Evolutionary conservation across 176 grass and related monocot species (phyloP).

Genomic region (Chrysopogon serrulatus): DNA sequence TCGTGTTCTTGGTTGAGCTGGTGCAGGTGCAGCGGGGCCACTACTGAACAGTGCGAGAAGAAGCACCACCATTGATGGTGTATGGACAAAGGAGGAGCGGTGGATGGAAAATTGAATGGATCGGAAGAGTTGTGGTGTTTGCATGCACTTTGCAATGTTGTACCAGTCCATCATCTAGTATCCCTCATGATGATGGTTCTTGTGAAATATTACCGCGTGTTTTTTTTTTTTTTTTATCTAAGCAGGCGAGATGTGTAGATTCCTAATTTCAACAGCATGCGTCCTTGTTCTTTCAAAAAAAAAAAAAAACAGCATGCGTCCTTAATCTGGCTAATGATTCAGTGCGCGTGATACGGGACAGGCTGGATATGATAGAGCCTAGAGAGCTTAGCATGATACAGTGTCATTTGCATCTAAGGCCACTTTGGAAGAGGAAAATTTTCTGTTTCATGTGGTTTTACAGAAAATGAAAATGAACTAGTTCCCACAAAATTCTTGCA

Average conservation of each 20-base stretch:
- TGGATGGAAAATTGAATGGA: not conserved
- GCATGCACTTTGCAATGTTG: not conserved
- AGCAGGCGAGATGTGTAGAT: not conserved
- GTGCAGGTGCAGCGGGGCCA: conserved; percentile 39
- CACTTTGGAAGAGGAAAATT: too few species aligned
- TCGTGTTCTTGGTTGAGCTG: not conserved
- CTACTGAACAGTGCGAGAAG: conserved; percentile 15
- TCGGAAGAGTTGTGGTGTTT: not conserved
- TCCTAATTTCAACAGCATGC: not conserved
- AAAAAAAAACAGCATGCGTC: not conserved
- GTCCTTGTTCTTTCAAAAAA: not conserved
- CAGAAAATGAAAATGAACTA: too few species aligned
- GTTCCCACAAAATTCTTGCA: too few species aligned
- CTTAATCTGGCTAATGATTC: not conserved
- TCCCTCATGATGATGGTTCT: not conserved
- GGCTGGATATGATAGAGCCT: not conserved
- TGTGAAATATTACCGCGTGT: not conserved
- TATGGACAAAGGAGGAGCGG: too few species aligned
- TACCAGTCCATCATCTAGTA: not conserved
- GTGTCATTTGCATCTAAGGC: too few species aligned
- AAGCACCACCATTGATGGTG: not conserved
- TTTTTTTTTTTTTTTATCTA: not conserved
- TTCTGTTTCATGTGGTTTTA: too few species aligned
- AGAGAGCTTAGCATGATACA: not conserved
- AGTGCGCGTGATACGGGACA: not conserved